Conservation (phyloP, 805 yeast species). For the Candida yuanshanica region DNA sequence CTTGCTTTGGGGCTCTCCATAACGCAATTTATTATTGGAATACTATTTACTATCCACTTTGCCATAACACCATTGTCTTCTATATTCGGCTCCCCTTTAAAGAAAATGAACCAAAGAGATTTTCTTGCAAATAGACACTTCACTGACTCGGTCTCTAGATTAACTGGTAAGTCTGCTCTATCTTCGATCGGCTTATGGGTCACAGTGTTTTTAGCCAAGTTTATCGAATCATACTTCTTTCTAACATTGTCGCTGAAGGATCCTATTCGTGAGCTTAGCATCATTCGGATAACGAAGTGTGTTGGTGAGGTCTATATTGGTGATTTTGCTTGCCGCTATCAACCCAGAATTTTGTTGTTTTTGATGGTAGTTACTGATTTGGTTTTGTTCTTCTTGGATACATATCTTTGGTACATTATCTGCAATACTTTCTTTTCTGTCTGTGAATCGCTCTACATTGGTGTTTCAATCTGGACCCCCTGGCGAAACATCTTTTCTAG, state of each 20-base stretch:
- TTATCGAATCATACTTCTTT: constrained; percentile 73
- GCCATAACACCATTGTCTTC: constrained; percentile 58
- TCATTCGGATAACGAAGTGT: constrained; percentile 51
- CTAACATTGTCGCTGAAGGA: constrained; percentile 67
- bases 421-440: constrained; percentile 75
- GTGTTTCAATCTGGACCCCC: constrained; percentile 83
- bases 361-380: constrained; percentile 57
- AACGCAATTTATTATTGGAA: constrained; percentile 51
- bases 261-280: constrained; percentile 63
- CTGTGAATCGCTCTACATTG: constrained; percentile 62
- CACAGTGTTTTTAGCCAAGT: constrained; percentile 61
- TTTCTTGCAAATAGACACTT: constrained; percentile 51
- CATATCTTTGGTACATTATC: constrained; percentile 80
- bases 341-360: constrained; percentile 49
- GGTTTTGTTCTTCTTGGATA: constrained; percentile 69
- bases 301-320: constrained; percentile 58
- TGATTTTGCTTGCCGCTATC: constrained; percentile 43
- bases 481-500: constrained; percentile 79
- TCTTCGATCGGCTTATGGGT: constrained; percentile 70
- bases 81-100: constrained; percentile 39
- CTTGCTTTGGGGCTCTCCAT: constrained; percentile 41
- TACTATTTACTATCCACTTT: constrained; percentile 48
- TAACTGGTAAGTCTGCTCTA: constrained; percentile 47
- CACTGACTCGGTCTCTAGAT: constrained; percentile 50
- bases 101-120: constrained; percentile 27